These are phyloP conservation scores for Osmanthus fragrans DNA, from an alignment of 257 asterid genomes.

Conservation along the genomic window DNA sequence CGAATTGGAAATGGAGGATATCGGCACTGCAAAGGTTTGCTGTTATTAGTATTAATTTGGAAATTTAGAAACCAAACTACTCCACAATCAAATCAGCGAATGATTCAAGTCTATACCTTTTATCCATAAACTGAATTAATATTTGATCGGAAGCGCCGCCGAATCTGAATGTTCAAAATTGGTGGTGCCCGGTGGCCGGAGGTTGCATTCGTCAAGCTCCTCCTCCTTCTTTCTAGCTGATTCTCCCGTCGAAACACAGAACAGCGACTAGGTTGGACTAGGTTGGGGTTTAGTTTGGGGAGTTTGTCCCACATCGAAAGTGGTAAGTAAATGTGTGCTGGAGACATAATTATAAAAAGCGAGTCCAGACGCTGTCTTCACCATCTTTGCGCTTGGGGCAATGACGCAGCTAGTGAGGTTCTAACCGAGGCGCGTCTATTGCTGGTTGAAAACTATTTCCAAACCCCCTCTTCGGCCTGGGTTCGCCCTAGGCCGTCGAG, in stretches of 20 bases:
- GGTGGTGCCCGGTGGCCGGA: not conserved
- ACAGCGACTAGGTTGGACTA: not conserved
- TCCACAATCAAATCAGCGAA: not conserved
- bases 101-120: not conserved
- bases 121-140: not conserved
- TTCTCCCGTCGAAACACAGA: not conserved
- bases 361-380: fast-evolving
- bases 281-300: not conserved
- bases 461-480: not conserved
- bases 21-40: not conserved
- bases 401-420: slow-evolving; percentile 2
- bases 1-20: not conserved
- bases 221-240: not conserved
- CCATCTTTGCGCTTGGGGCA: not conserved
- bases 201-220: not conserved
- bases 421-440: not conserved
- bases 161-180: not conserved
- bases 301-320: not conserved
- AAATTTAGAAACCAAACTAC: not conserved
- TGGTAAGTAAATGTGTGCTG: not conserved
- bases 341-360: not conserved
- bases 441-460: slow-evolving; percentile 1
- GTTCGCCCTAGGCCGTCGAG: not conserved
- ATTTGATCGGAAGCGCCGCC: not conserved
- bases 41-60: not conserved